phyloP scores from a whole-genome alignment of 192 early-diverging fungal species.

The Coemansia sp. region DNA sequence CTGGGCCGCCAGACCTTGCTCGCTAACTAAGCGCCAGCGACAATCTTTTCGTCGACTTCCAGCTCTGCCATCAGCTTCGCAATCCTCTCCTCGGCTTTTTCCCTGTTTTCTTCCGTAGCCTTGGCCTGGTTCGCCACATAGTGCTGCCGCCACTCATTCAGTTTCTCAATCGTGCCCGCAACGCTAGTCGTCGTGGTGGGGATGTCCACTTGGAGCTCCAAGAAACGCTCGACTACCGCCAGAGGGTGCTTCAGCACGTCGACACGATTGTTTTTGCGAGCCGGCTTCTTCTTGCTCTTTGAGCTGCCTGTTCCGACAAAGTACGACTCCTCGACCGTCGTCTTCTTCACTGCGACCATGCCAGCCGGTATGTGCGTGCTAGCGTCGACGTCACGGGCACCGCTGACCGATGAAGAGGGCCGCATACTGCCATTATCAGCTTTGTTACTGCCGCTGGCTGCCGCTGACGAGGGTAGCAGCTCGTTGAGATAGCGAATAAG shows the following conservation, averaged over 20 bases:
- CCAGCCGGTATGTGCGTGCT: slow-evolving; percentile 67
- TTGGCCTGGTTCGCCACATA: slow-evolving; percentile 74
- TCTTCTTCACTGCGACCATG: slow-evolving; percentile 72
- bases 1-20: too few species aligned
- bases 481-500: slow-evolving; percentile 70
- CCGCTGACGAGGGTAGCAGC: slow-evolving; percentile 17
- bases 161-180: slow-evolving; percentile 62
- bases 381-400: slow-evolving; percentile 56
- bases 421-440: slow-evolving; percentile 10
- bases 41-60: slow-evolving; percentile 49
- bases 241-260: slow-evolving; percentile 67
- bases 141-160: slow-evolving; percentile 65
- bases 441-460: slow-evolving; percentile 13
- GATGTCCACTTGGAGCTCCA: slow-evolving; percentile 71
- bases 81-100: slow-evolving; percentile 81
- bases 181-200: slow-evolving; percentile 70
- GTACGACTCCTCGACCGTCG: slow-evolving; percentile 68
- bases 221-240: slow-evolving; percentile 74
- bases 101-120: slow-evolving; percentile 81
- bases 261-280: slow-evolving; percentile 55
- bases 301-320: slow-evolving; percentile 61
- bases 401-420: slow-evolving; percentile 38
- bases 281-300: slow-evolving; percentile 60
- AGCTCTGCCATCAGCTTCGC: slow-evolving; percentile 61
- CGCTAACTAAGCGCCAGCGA: background rate